Evolutionary conservation across 2,329 filamentous ascomycete species (phyloP).

Genomic region (Dothideomycetes sp.): DNA sequence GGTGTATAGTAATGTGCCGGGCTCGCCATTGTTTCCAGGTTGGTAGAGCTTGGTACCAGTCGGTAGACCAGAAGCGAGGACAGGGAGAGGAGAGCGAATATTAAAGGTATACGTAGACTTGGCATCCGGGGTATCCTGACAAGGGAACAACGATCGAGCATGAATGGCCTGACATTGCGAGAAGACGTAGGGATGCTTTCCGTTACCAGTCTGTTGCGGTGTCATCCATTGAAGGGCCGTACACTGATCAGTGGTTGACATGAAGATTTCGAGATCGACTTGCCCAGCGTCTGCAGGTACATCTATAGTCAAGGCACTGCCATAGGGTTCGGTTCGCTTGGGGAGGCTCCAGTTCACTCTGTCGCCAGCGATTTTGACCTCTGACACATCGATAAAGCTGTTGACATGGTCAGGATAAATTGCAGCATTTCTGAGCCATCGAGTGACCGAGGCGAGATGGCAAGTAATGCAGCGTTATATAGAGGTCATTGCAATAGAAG

Average conservation of each 20-base stretch:
- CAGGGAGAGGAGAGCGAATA: constrained; percentile 73
- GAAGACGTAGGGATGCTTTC: constrained; percentile 95
- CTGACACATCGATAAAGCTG: constrained; percentile 60
- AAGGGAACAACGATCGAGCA: constrained; percentile 85
- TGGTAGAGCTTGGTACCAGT: constrained; percentile 40
- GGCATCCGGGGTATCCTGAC: constrained; percentile 93
- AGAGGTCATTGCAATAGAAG: constrained; percentile 1
- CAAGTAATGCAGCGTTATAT: too few species aligned
- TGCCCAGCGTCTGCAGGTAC: constrained; percentile 30
- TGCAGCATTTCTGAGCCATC: neutral
- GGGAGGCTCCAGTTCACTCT: constrained; percentile 59
- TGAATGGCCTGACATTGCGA: constrained; percentile 97
- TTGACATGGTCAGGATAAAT: neutral
- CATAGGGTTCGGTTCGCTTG: constrained; percentile 61
- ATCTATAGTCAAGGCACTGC: constrained; percentile 55
- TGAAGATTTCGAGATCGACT: constrained; percentile 47
- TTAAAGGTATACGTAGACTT: constrained; percentile 92
- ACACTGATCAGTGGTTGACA: constrained; percentile 78
- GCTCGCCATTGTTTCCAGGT: constrained; percentile 41
- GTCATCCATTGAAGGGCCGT: constrained; percentile 94
- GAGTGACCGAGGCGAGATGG: too few species aligned
- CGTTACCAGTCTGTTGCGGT: constrained; percentile 86
- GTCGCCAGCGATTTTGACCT: constrained; percentile 58
- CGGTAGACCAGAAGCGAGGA: constrained; percentile 79
- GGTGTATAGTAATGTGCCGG: constrained; percentile 55